Percentiles rank a stretch among this genome's conserved stretches.
These are phyloP conservation scores for Penicillium freii DNA, from an alignment of 2,329 filamentous ascomycete species.

Conservation along the genomic window DNA sequence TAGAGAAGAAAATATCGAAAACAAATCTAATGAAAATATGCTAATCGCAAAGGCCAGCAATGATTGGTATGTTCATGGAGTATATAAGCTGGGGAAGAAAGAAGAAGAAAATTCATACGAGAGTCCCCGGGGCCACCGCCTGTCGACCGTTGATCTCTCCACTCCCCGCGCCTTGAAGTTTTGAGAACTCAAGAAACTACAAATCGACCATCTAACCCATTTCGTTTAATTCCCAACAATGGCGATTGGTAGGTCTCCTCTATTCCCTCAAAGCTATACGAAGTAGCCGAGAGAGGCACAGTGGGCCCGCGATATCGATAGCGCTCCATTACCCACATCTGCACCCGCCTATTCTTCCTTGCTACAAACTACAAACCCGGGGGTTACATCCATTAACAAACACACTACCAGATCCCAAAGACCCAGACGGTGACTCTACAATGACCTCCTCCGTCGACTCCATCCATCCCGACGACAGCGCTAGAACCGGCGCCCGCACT, in stretches of 20 bases:
- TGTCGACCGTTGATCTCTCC: constrained; percentile 19
- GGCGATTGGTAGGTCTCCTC: constrained; percentile 22
- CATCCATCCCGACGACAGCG: constrained; percentile 36
- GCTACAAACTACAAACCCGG: not conserved
- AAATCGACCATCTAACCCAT: not conserved
- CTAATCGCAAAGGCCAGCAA: constrained; percentile 5
- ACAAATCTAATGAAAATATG: not conserved
- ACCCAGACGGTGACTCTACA: constrained; percentile 56
- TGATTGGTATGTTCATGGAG: constrained; percentile 14
- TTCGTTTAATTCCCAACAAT: constrained; percentile 15
- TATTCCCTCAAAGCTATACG: not conserved
- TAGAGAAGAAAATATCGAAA: not conserved
- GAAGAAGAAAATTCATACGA: constrained; percentile 24
- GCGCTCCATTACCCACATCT: constrained; percentile 6
- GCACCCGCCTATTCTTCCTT: not conserved
- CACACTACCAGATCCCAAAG: constrained; percentile 30
- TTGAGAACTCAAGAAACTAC: not conserved
- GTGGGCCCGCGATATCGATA: constrained; percentile 6
- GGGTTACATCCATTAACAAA: constrained; percentile 1
- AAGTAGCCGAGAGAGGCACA: not conserved
- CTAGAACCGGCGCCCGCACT: constrained; percentile 42
- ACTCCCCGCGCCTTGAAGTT: constrained; percentile 5
- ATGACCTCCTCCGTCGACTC: constrained; percentile 52
- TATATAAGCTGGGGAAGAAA: constrained; percentile 11
- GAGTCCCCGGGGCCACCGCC: constrained; percentile 22